Evolutionary conservation across 148 eudicot genomes (phyloP).

Genomic region (Oxyria digyna): DNA sequence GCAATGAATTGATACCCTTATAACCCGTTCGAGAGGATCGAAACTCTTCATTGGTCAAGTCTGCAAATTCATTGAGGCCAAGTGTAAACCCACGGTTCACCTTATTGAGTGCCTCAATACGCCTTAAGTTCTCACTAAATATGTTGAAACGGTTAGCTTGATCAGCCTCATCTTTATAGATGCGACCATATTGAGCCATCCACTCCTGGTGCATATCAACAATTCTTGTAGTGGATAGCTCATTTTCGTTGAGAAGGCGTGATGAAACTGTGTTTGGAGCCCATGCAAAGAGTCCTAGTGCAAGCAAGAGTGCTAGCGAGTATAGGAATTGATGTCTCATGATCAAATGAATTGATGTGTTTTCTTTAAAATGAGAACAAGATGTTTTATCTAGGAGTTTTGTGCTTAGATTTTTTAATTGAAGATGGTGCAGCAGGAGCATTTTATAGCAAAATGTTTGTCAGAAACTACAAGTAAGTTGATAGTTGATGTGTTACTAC

Average conservation of each 20-base stretch:
- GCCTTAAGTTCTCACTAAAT: slow-evolving; percentile 34
- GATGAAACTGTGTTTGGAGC: not conserved
- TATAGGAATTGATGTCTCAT: not conserved
- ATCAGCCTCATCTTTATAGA: slow-evolving; percentile 20
- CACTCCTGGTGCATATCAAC: slow-evolving; percentile 18
- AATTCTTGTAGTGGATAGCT: not conserved
- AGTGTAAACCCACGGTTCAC: not conserved
- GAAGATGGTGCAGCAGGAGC: not conserved
- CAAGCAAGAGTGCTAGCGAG: not conserved
- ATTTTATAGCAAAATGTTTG: not conserved
- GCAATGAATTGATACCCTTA: not conserved
- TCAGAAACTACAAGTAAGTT: not conserved
- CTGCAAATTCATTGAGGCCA: slow-evolving; percentile 37
- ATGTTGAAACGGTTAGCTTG: slow-evolving; percentile 26
- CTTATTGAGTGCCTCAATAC: not conserved
- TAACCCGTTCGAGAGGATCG: slow-evolving; percentile 2
- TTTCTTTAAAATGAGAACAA: not conserved
- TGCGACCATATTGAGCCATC: slow-evolving; percentile 30
- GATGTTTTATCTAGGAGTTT: not conserved
- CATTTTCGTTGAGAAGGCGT: not conserved
- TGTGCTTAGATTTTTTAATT: not conserved
- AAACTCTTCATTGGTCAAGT: slow-evolving; percentile 56
- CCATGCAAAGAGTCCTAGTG: not conserved
- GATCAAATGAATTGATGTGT: not conserved
- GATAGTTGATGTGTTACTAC: not conserved